These are phyloP conservation scores for Puya raimondii DNA, from an alignment of 176 grass and related monocot genomes.

Conservation along the genomic window DNA sequence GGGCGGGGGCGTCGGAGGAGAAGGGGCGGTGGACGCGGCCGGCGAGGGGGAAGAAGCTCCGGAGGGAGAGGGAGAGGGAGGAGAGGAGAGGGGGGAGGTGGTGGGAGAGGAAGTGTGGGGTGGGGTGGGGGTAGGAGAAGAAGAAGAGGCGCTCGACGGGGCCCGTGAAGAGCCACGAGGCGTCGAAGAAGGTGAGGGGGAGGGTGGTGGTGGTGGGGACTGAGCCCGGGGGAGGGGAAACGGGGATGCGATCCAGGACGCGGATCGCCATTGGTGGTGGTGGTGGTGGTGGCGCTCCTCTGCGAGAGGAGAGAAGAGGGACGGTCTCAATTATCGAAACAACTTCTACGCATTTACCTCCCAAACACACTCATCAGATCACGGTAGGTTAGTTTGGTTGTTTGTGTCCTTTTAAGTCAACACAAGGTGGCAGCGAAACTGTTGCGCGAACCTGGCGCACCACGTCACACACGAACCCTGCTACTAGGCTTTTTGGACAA, in stretches of 20 bases:
- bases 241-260: conserved; percentile 32
- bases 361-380: conserved; percentile 29
- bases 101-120: conserved; percentile 30
- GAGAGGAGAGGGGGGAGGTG: conserved; percentile 44
- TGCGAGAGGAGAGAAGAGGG: background rate
- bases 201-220: conserved; percentile 23
- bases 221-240: conserved; percentile 26
- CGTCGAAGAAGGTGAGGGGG: conserved; percentile 87
- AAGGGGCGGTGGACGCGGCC: conserved; percentile 43
- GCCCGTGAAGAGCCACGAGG: conserved; percentile 86
- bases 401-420: too few species aligned
- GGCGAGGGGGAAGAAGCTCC: conserved; percentile 55
- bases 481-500: too few species aligned
- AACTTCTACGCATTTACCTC: conserved; percentile 13
- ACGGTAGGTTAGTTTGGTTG: too few species aligned
- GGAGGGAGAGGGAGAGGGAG: conserved; percentile 67
- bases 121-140: conserved; percentile 46
- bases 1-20: conserved; percentile 11
- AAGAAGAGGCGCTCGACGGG: conserved; percentile 91
- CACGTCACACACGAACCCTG: too few species aligned
- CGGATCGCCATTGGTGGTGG: conserved; percentile 27
- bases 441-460: too few species aligned
- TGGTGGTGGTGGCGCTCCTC: background rate
- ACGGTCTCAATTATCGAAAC: background rate
- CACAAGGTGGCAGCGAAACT: too few species aligned